A percentile compares a stretch with the other conserved stretches of the same genome.
These are phyloP conservation scores for Psilocybe sp. DNA, from an alignment of 768 basidiomycete genomes.

Conservation along the genomic window DNA sequence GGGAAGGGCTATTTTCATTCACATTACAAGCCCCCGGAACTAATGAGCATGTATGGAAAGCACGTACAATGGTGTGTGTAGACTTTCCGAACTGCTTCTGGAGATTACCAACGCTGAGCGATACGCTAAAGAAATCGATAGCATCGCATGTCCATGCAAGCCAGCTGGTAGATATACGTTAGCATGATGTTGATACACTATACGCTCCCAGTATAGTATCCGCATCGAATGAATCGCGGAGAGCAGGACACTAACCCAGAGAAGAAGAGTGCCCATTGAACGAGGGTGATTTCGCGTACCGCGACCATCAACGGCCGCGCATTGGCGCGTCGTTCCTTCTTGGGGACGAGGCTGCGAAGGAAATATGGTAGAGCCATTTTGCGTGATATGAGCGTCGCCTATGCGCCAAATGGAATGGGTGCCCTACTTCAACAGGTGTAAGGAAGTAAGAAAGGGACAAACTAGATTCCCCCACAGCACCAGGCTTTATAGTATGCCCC, in stretches of 20 bases:
- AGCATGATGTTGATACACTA: not conserved
- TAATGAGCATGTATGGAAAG: not conserved
- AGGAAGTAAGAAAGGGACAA: no score
- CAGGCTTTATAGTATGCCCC: no score
- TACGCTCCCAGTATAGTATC: not conserved
- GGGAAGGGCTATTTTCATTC: constrained; percentile 21
- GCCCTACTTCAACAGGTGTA: no score
- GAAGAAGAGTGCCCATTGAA: constrained; percentile 58
- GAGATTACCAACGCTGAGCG: constrained; percentile 20
- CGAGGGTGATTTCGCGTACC: constrained; percentile 37
- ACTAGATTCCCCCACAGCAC: no score
- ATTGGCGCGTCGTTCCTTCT: constrained; percentile 35
- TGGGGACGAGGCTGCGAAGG: constrained; percentile 45
- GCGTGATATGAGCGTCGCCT: no score
- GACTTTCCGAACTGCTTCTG: constrained; percentile 17
- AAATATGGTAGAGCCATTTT: constrained; percentile 48
- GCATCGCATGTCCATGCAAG: constrained; percentile 27
- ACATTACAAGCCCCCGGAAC: not conserved
- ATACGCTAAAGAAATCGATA: constrained; percentile 27
- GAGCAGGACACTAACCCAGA: constrained; percentile 43
- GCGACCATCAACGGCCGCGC: constrained; percentile 40
- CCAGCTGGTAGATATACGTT: constrained; percentile 15
- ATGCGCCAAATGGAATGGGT: no score
- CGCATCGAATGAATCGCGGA: not conserved
- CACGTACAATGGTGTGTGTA: constrained; percentile 20